Conservation (phyloP, 306 rosid genomes). For the Abrus precatorius region DNA sequence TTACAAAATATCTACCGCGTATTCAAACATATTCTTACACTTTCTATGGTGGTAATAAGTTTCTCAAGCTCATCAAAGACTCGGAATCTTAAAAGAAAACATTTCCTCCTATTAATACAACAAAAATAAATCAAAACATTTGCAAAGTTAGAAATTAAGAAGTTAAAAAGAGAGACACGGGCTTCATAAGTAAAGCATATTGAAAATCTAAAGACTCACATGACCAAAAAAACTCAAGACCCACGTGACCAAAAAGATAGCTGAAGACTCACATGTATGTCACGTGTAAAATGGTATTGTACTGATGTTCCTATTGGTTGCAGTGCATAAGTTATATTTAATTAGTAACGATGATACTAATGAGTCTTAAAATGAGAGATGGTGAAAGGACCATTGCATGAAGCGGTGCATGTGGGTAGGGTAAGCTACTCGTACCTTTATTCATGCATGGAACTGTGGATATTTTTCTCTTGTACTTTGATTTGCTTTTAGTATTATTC, state of each 20-base stretch:
- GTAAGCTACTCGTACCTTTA: slow-evolving; percentile 69
- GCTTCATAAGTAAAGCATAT: too few species aligned
- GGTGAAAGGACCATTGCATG: slow-evolving; percentile 58
- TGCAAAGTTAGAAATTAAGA: too few species aligned
- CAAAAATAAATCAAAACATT: too few species aligned
- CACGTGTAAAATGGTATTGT: slow-evolving; percentile 59
- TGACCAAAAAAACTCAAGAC: too few species aligned
- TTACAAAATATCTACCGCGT: too few species aligned
- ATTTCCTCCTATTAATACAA: too few species aligned
- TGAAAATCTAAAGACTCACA: too few species aligned
- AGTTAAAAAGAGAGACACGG: too few species aligned
- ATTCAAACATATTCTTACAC: too few species aligned
- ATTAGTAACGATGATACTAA: slow-evolving; percentile 37
- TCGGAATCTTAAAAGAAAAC: too few species aligned
- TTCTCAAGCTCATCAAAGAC: too few species aligned
- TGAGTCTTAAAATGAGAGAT: slow-evolving; percentile 41
- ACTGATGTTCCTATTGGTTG: slow-evolving; percentile 41
- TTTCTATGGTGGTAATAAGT: too few species aligned
- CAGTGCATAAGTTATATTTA: slow-evolving; percentile 46
- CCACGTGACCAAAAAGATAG: not conserved
- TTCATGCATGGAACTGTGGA: slow-evolving; percentile 57
- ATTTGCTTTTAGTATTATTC: slow-evolving; percentile 30
- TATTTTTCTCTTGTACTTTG: slow-evolving; percentile 42
- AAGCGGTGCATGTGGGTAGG: slow-evolving; percentile 72
- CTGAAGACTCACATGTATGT: slow-evolving; percentile 60